A percentile compares a stretch with the other conserved stretches of the same genome.
These are phyloP conservation scores for Setaria italica DNA, from an alignment of 202 grass and related monocot genomes.

Conservation along the genomic window DNA sequence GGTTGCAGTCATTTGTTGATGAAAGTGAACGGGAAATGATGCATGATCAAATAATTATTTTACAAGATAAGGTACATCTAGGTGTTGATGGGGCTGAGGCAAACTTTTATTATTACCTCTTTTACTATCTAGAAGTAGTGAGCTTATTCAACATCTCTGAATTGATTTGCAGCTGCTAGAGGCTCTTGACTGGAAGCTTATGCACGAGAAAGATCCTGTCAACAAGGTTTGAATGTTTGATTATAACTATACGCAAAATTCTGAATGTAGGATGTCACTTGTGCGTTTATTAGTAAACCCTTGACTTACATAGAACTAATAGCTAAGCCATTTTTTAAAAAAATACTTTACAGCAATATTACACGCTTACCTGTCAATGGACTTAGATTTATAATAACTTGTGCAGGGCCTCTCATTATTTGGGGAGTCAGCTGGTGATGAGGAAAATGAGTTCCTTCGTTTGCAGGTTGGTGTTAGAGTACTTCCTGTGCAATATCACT, in stretches of 20 bases:
- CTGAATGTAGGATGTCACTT: neutral
- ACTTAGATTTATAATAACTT: slow-evolving; percentile 17
- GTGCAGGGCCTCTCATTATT: slow-evolving; percentile 73
- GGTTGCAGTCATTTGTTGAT: slow-evolving; percentile 86
- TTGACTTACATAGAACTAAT: neutral
- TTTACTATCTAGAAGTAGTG: neutral
- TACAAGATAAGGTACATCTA: slow-evolving; percentile 84
- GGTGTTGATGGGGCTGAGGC: neutral
- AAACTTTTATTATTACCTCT: neutral
- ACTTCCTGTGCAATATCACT: no score
- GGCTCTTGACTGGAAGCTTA: slow-evolving; percentile 97
- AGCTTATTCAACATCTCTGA: slow-evolving; percentile 38
- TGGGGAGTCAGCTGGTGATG: slow-evolving; percentile 69
- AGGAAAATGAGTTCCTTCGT: slow-evolving; percentile 93
- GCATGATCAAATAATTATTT: slow-evolving; percentile 76
- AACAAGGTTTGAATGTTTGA: slow-evolving; percentile 51
- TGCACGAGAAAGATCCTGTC: slow-evolving; percentile 88
- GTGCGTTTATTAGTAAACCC: neutral
- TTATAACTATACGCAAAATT: neutral
- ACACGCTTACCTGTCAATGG: neutral
- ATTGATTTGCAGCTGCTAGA: slow-evolving; percentile 78
- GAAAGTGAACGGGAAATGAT: slow-evolving; percentile 91
- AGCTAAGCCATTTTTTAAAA: neutral
- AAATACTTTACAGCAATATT: neutral
- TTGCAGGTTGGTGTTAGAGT: slow-evolving; percentile 61